Evolutionary conservation across 805 yeast species (phyloP), one percentile per base, ranked within the genome.

Genomic region (Clavispora phyllophila): DNA sequence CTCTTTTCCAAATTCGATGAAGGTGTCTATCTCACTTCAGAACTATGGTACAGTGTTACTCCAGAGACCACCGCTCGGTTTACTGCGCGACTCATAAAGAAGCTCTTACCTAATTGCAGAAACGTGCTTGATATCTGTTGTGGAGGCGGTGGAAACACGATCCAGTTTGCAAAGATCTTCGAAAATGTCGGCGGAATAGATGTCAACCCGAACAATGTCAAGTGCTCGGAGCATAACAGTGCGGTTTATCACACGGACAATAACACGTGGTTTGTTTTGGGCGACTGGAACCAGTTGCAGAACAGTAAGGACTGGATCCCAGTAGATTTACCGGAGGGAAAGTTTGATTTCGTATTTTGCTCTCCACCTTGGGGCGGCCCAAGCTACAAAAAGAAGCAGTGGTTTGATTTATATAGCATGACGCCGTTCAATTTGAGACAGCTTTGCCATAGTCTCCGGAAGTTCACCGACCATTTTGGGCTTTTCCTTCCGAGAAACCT

Each of bases 351-450:
- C 39, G 70, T 79, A 9, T 86, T 84, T 62, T 73, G 79, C n/a
- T 83, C 91, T 1, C 95, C 95, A 1, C 95, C 95, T 0, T 87
- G 95, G 95, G 95, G 93, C 26, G 95, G 96, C 0, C 84, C 87
- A 0, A 57, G 62, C 2, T 87, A 86, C 58, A 62, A 65, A 38
- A 53, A 60, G 19, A 49, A 37, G 25, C 44, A 41, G 10, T 38
- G 42, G 2, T 82, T 74, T 58, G 81, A 82, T 49, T 58, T 82
- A 18, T 61, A 63, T 29, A 45, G 58, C 9, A 58, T 65, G 40
- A 50, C 60, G 36, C 89, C 89, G 0, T 59, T 81, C 34, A 63
- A 70, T 2, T 47, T 84, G 9, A 65, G 69, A 17, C 59, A 62
- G 24, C 56, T 83, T 7, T 58, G 82, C 22, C 37, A 39, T n/a